phyloP scores from a whole-genome alignment of 75 land plant species.

The Pinus tabuliformis region DNA sequence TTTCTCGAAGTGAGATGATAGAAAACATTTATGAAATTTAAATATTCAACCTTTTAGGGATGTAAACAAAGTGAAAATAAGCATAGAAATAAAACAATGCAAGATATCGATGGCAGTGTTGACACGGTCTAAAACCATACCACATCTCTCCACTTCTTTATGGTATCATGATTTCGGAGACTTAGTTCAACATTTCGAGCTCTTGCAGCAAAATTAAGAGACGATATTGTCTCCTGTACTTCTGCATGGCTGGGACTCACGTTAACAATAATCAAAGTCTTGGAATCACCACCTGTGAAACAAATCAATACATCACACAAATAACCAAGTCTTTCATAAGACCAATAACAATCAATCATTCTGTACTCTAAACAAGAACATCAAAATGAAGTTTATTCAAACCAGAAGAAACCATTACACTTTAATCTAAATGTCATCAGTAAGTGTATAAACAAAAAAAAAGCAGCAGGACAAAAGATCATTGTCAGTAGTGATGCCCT shows the following conservation, averaged over 20 bases:
- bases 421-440: too few species aligned
- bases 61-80: constrained; percentile 4
- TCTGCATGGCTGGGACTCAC: constrained; percentile 71
- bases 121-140: constrained; percentile 32
- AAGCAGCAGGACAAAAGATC: background rate
- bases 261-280: constrained; percentile 77
- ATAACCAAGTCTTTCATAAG: background rate
- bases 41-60: background rate
- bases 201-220: constrained; percentile 86
- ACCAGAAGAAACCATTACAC: background rate
- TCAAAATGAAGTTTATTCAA: background rate
- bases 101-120: background rate
- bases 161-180: constrained; percentile 93
- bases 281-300: constrained; percentile 76
- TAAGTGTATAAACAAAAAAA: too few species aligned
- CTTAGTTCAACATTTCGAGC: constrained; percentile 88
- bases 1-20: constrained; percentile 88
- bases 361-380: constrained; percentile 2
- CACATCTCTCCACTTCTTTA: constrained; percentile 96
- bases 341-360: background rate
- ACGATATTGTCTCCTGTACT: constrained; percentile 73
- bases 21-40: background rate
- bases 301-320: background rate
- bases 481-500: background rate
- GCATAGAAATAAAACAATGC: background rate